phyloP scores from a whole-genome alignment of 2,329 filamentous ascomycete species.

The Paraphoma sp. region DNA sequence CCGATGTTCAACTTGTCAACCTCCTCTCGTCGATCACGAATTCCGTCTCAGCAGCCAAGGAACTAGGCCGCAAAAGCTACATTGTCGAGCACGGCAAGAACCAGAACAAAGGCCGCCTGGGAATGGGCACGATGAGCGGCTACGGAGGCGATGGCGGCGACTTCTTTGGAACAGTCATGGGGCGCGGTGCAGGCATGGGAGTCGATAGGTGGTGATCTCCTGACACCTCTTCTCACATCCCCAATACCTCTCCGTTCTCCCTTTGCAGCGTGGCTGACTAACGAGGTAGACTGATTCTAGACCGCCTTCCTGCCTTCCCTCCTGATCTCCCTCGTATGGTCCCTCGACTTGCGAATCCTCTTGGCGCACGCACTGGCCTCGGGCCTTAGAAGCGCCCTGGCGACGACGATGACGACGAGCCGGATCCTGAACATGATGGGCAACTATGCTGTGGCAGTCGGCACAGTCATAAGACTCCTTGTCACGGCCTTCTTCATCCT shows the following conservation, averaged over 20 bases:
- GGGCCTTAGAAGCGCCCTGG: no score
- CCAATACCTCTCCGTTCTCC: neutral
- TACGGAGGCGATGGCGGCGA: constrained; percentile 21
- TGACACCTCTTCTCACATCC: neutral
- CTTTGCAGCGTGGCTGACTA: no score
- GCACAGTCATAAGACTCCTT: neutral
- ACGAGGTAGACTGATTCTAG: no score
- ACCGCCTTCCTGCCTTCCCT: no score
- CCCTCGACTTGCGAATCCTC: no score
- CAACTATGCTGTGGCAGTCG: neutral
- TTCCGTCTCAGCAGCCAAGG: constrained; percentile 72
- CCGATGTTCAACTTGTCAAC: constrained; percentile 81
- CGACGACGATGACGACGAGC: no score
- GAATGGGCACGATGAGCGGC: constrained; percentile 22
- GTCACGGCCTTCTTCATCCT: neutral
- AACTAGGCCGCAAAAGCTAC: constrained; percentile 76
- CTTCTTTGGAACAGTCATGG: constrained; percentile 31
- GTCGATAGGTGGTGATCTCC: constrained; percentile 25
- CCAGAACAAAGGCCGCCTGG: constrained; percentile 37
- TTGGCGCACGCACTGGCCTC: no score
- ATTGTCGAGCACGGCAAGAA: constrained; percentile 51
- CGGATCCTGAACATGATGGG: neutral
- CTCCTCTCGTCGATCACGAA: constrained; percentile 78
- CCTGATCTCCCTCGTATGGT: no score
- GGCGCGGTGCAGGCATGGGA: constrained; percentile 18